These are phyloP conservation scores for Halophytophthora batemanensis DNA, from an alignment of 352 stramenopile genomes.

Conservation along the genomic window DNA sequence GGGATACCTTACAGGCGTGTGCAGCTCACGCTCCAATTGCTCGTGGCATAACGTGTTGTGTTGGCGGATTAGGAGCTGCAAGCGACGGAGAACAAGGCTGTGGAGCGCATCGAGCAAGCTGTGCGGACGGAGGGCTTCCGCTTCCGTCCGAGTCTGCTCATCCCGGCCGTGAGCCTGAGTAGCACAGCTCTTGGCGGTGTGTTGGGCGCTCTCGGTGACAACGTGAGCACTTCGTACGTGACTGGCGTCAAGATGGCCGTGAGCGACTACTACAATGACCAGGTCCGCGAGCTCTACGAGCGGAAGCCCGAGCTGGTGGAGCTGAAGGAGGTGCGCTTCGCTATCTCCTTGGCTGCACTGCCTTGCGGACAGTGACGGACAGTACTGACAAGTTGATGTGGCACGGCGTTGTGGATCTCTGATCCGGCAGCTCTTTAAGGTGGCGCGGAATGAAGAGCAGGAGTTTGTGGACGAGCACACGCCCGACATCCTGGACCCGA, in stretches of 20 bases:
- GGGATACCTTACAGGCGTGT: no score
- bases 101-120: conserved; percentile 46
- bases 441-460: conserved; percentile 67
- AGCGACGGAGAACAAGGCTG: conserved; percentile 36
- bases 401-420: not conserved
- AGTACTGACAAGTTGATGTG: not conserved
- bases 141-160: conserved; percentile 68
- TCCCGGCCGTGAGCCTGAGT: conserved; percentile 50
- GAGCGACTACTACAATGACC: conserved; percentile 87
- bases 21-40: no score
- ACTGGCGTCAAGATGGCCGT: conserved; percentile 74
- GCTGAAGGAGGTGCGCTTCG: conserved; percentile 75
- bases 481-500: conserved; percentile 38
- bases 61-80: conserved; percentile 51
- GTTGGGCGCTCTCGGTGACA: conserved; percentile 52
- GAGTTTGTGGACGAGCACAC: conserved; percentile 62
- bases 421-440: conserved; percentile 60
- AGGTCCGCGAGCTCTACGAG: conserved; percentile 85
- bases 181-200: conserved; percentile 42
- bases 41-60: not conserved
- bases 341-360: no score
- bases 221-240: conserved; percentile 63
- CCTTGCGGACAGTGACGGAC: no score
- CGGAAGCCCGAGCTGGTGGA: conserved; percentile 44
- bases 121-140: conserved; percentile 41